A percentile compares a stretch with the other conserved stretches of the same genome.
phyloP scores from a whole-genome alignment of 495 filamentous ascomycete genomes.

The Penicillium coffeae region DNA sequence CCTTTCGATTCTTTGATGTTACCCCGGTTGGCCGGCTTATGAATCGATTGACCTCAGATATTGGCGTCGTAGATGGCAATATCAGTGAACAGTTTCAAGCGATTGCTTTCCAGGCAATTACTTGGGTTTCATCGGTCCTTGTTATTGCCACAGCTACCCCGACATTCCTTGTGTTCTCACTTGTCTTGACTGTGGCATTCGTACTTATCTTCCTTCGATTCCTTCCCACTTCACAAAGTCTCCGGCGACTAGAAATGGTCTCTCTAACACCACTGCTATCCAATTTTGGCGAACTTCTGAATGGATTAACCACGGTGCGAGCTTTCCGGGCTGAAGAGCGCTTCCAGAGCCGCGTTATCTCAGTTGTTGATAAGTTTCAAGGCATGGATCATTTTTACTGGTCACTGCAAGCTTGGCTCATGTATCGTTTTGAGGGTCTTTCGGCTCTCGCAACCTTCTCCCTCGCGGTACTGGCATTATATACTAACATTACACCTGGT shows the following conservation, averaged over 20 bases:
- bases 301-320: constrained; percentile 76
- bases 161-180: constrained; percentile 65
- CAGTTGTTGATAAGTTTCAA: constrained; percentile 76
- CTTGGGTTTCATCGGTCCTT: constrained; percentile 65
- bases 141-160: constrained; percentile 76
- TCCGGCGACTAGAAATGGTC: constrained; percentile 79
- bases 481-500: constrained; percentile 64
- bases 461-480: constrained; percentile 66
- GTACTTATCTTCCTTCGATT: constrained; percentile 66
- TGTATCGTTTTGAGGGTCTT: constrained; percentile 69
- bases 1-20: constrained; percentile 82
- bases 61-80: constrained; percentile 75
- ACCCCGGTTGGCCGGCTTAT: constrained; percentile 80
- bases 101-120: constrained; percentile 60
- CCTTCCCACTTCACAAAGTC: constrained; percentile 75
- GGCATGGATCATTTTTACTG: constrained; percentile 94
- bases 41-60: constrained; percentile 84
- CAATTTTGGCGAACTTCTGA: constrained; percentile 76
- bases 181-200: constrained; percentile 59
- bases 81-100: constrained; percentile 65
- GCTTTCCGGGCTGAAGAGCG: constrained; percentile 67
- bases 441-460: constrained; percentile 68
- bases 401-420: constrained; percentile 77
- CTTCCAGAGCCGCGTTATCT: constrained; percentile 72
- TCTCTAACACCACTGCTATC: constrained; percentile 78